phyloP scores from a whole-genome alignment of 2,329 filamentous ascomycete species.

The Monilinia fructicola region DNA sequence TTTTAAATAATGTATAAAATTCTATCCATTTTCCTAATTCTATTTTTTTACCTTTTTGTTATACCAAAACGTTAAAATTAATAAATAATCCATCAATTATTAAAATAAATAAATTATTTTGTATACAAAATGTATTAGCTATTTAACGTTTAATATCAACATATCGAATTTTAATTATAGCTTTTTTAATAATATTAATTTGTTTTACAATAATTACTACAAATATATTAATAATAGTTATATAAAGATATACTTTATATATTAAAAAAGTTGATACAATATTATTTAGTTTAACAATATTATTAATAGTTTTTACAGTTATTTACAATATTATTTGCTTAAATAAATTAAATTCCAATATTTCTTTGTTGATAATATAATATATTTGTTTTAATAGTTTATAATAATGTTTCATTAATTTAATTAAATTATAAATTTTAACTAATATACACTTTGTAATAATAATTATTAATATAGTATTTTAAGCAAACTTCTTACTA shows the following conservation, averaged over 20 bases:
- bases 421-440: neutral
- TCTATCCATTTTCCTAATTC: neutral
- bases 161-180: neutral
- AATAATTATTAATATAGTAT: neutral
- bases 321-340: too few relatives aligned
- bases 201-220: neutral
- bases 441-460: neutral
- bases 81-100: neutral
- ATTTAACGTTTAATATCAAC: neutral
- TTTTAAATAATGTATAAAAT: neutral
- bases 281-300: neutral
- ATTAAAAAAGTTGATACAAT: neutral
- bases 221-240: neutral
- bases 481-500: neutral
- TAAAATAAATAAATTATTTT: neutral
- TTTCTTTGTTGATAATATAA: neutral
- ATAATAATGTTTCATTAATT: too few relatives aligned
- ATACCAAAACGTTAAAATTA: neutral
- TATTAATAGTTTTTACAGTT: too few relatives aligned
- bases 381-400: too few relatives aligned
- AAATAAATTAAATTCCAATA: neutral
- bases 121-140: neutral
- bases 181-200: neutral
- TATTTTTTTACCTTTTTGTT: neutral
- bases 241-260: neutral